Conservation (phyloP, 257 asterid species). For the Datura wrightii region DNA sequence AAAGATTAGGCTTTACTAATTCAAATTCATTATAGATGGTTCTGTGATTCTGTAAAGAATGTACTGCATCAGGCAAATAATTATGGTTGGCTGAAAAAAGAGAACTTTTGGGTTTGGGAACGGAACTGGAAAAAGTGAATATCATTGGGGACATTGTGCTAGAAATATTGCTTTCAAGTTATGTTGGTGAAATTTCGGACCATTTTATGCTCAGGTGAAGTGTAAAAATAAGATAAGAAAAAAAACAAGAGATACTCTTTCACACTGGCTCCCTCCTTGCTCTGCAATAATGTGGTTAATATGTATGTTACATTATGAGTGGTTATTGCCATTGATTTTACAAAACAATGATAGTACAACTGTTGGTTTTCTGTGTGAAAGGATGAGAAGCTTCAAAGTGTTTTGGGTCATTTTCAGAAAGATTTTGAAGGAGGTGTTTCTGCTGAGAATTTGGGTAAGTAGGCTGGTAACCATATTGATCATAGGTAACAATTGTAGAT, state of each 20-base stretch:
- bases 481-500: constrained; percentile 26
- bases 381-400: constrained; percentile 56
- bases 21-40: constrained; percentile 6
- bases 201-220: background rate
- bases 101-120: background rate
- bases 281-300: background rate
- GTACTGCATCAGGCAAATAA: constrained; percentile 15
- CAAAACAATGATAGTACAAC: constrained; percentile 29
- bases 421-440: constrained; percentile 91
- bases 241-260: constrained; percentile 21
- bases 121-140: background rate
- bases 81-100: background rate
- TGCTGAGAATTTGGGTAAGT: constrained; percentile 87
- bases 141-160: constrained; percentile 6
- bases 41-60: background rate
- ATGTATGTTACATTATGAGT: background rate
- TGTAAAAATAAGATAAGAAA: constrained; percentile 3
- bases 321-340: constrained; percentile 20
- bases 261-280: background rate
- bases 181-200: constrained; percentile 1
- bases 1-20: background rate
- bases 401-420: constrained; percentile 89
- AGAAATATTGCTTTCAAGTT: constrained; percentile 6
- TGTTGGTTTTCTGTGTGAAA: constrained; percentile 35
- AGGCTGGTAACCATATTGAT: constrained; percentile 35